Evolutionary conservation across 169 alveolate species (phyloP).

Genomic region (Plasmodium gonderi): DNA sequence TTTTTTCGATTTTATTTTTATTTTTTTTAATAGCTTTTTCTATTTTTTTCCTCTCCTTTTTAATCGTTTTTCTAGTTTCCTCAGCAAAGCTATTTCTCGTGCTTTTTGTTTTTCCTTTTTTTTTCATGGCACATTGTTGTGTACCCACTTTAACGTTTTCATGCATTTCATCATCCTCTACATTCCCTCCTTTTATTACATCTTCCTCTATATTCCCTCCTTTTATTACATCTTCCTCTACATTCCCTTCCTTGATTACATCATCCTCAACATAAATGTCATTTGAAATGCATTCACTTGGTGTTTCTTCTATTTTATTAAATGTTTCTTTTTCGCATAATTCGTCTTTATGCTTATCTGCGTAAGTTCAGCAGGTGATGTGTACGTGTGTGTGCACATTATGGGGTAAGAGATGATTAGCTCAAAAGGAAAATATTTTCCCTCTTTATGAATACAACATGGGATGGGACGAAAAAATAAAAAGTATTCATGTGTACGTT

Average conservation of each 20-base stretch:
- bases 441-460: no score
- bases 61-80: constrained; percentile 28
- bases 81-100: constrained; percentile 11
- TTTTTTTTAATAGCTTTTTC: constrained; percentile 7
- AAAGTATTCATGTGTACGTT: no score
- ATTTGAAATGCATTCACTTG: background rate
- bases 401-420: no score
- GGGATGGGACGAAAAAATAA: no score
- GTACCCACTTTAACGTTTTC: background rate
- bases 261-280: background rate
- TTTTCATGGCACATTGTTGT: background rate
- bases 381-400: no score
- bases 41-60: constrained; percentile 27
- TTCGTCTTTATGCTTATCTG: background rate
- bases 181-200: background rate
- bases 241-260: background rate
- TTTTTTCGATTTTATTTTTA: background rate
- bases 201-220: background rate
- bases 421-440: no score
- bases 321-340: background rate
- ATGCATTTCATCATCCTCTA: background rate
- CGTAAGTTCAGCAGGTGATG: background rate
- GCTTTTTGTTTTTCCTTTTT: constrained; percentile 7
- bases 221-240: background rate
- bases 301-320: background rate